These are phyloP conservation scores for Camellia sinensis DNA, from an alignment of 148 eudicot species.

Conservation along the genomic window DNA sequence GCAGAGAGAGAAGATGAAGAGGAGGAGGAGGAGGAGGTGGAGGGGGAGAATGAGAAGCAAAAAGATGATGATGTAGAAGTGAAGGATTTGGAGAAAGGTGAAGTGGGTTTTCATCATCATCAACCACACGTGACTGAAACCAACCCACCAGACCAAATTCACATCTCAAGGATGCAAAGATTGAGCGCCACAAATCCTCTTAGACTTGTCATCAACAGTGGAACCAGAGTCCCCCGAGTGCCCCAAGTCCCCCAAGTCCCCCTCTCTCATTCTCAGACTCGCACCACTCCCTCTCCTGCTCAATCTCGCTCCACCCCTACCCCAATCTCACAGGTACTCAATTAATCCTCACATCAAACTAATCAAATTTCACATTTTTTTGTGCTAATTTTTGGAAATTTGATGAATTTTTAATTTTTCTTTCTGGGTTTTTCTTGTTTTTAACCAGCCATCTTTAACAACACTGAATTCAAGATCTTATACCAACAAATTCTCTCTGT, in stretches of 20 bases:
- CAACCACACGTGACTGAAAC: slow-evolving; percentile 13
- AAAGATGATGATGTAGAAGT: neutral
- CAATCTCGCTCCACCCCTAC: slow-evolving; percentile 34
- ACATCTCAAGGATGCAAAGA: slow-evolving; percentile 63
- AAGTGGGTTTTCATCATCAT: slow-evolving; percentile 12
- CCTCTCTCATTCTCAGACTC: slow-evolving; percentile 13
- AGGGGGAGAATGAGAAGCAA: neutral
- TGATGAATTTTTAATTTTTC: neutral
- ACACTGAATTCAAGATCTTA: slow-evolving; percentile 68
- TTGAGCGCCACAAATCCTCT: slow-evolving; percentile 80
- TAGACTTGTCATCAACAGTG: slow-evolving; percentile 56
- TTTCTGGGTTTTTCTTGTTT: neutral
- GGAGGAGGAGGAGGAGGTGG: slow-evolving; percentile 11
- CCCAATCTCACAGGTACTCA: slow-evolving; percentile 11
- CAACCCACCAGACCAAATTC: slow-evolving; percentile 30
- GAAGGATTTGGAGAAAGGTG: slow-evolving; percentile 39
- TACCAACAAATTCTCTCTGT: slow-evolving; percentile 76
- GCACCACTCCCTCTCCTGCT: slow-evolving; percentile 25
- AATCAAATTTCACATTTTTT: too few relatives aligned
- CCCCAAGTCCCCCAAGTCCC: too few relatives aligned
- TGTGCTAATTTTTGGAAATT: neutral
- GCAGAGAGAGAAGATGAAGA: slow-evolving; percentile 20
- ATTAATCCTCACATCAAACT: too few relatives aligned
- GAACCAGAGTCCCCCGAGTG: slow-evolving; percentile 29
- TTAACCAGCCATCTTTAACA: slow-evolving; percentile 44